Conservation (phyloP, 805 yeast species). For the Ogataea ramenticola region DNA sequence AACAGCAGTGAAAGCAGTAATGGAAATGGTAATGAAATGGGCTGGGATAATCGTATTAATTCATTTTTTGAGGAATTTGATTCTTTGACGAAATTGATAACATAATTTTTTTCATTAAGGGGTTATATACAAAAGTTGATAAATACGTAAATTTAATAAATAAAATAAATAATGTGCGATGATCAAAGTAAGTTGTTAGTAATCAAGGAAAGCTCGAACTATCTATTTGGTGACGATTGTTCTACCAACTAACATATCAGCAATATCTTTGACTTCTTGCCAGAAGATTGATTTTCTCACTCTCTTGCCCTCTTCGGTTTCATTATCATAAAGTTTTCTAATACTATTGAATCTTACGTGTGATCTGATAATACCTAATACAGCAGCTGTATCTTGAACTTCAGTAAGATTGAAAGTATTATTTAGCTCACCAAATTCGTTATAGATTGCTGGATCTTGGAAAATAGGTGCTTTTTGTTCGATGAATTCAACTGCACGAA, state of each 20-base stretch:
- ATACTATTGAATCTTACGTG: conserved; percentile 70
- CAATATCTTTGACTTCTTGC: conserved; percentile 65
- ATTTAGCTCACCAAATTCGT: conserved; percentile 24
- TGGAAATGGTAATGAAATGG: neutral
- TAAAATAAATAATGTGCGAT: too few species aligned
- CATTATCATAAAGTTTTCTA: conserved; percentile 73
- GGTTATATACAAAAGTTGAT: neutral
- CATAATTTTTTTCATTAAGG: neutral
- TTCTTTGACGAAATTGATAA: conserved; percentile 1
- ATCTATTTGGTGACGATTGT: conserved; percentile 14
- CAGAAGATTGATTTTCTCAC: conserved; percentile 88
- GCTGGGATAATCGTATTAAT: conserved; percentile 5
- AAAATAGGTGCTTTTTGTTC: conserved; percentile 39
- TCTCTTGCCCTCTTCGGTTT: conserved; percentile 73
- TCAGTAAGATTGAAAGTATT: conserved; percentile 15
- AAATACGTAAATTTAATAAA: neutral
- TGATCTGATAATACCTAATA: conserved; percentile 75
- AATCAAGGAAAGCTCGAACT: too few species aligned
- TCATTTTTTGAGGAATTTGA: conserved; percentile 8
- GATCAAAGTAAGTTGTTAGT: too few species aligned
- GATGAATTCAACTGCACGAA: conserved; percentile 81
- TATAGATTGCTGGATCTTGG: conserved; percentile 7
- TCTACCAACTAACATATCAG: conserved; percentile 82
- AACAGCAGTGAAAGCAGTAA: neutral
- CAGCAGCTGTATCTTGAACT: conserved; percentile 57